Conservation (phyloP, 73 alveolate genomes). For the Tetrahymena malaccensis region DNA sequence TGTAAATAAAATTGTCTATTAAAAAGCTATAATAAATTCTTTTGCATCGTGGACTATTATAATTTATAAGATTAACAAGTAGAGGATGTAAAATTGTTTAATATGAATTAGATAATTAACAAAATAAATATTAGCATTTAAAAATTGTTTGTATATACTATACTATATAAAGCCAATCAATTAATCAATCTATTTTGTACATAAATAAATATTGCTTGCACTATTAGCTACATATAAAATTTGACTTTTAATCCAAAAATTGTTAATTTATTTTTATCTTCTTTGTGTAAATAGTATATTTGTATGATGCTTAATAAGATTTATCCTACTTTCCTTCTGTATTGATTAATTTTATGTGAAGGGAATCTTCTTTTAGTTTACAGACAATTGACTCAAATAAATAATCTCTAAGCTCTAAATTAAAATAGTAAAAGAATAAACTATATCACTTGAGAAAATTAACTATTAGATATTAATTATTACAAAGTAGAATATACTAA, state of each 20-base stretch:
- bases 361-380: neutral
- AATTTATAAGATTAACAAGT: neutral
- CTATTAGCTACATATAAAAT: neutral
- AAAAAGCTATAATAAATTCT: neutral
- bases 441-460: neutral
- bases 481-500: neutral
- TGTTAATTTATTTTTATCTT: no score
- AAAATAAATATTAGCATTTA: neutral
- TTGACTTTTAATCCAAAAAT: no score
- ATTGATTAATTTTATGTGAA: neutral
- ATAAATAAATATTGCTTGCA: neutral
- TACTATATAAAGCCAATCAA: no score
- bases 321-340: neutral
- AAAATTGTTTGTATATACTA: neutral
- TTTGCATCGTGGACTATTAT: neutral
- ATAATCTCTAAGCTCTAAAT: neutral
- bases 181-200: neutral
- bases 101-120: neutral
- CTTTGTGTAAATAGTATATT: no score
- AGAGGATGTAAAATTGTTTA: neutral
- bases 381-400: neutral
- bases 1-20: neutral
- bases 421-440: neutral
- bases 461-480: neutral
- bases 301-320: neutral